Evolutionary conservation across 495 filamentous ascomycete species (phyloP).

Genomic region (Cercophora sp.): DNA sequence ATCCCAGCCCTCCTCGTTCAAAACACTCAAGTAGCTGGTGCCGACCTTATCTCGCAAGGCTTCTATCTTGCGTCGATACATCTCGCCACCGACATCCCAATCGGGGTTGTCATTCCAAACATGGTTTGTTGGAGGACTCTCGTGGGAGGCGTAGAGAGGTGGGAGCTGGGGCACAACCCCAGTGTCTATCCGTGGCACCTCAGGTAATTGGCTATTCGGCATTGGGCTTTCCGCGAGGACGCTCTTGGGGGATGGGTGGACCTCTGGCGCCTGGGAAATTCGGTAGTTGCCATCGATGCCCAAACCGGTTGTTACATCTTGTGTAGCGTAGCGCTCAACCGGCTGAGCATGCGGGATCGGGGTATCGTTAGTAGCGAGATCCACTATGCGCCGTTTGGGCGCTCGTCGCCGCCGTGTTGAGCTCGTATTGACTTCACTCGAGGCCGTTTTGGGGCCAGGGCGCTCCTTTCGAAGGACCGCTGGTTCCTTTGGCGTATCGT

Average conservation of each 20-base stretch:
- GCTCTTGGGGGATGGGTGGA: constrained; percentile 18
- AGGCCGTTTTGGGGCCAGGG: constrained; percentile 38
- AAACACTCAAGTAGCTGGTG: constrained; percentile 76
- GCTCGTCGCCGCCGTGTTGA: constrained; percentile 49
- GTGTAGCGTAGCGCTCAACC: constrained; percentile 15
- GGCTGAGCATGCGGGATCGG: constrained; percentile 29
- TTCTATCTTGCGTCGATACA: constrained; percentile 81
- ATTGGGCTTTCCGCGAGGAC: constrained; percentile 27
- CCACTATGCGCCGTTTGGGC: constrained; percentile 73
- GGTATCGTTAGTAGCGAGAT: constrained; percentile 65
- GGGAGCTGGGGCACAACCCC: constrained; percentile 38
- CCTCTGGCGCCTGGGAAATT: constrained; percentile 39
- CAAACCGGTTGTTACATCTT: constrained; percentile 4
- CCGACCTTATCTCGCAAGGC: constrained; percentile 78
- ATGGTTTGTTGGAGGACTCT: constrained; percentile 30
- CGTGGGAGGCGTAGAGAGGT: constrained; percentile 37
- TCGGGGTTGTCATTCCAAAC: constrained; percentile 48
- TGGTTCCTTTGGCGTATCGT: constrained; percentile 42
- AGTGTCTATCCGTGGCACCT: constrained; percentile 46
- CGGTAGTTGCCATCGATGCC: constrained; percentile 38
- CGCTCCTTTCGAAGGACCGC: constrained; percentile 50
- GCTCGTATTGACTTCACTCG: constrained; percentile 50
- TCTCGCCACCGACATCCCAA: constrained; percentile 68
- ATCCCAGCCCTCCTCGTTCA: constrained; percentile 73
- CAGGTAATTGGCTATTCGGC: constrained; percentile 25